phyloP scores from a whole-genome alignment of 345 rosid genomes.

The Barbarea vulgaris region DNA sequence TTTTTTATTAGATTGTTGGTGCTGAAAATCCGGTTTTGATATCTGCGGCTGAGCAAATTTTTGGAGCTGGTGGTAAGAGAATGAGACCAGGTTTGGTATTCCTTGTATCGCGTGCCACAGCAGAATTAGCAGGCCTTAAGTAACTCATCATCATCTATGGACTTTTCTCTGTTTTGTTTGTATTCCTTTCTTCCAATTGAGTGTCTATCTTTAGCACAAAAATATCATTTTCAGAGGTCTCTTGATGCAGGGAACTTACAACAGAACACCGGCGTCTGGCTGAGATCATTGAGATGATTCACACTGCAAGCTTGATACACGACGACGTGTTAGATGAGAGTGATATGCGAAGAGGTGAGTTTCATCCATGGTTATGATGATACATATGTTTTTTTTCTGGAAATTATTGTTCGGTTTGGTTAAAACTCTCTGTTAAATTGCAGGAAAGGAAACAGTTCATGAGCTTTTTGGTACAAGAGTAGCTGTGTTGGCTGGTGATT shows the following conservation, averaged over 20 bases:
- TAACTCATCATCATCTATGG: slow-evolving; percentile 47
- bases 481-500: slow-evolving; percentile 85
- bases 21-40: slow-evolving; percentile 91
- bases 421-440: background rate
- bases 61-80: slow-evolving; percentile 98
- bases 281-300: slow-evolving; percentile 97
- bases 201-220: background rate
- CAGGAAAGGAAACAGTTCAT: slow-evolving; percentile 79
- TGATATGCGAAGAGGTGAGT: slow-evolving; percentile 86
- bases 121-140: slow-evolving; percentile 63
- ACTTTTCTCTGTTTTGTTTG: background rate
- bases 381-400: background rate
- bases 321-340: slow-evolving; percentile 95
- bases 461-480: slow-evolving; percentile 75
- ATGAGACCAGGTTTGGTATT: slow-evolving; percentile 97
- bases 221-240: slow-evolving; percentile 12
- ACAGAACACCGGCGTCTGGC: slow-evolving; percentile 81
- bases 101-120: slow-evolving; percentile 89
- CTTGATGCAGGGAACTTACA: slow-evolving; percentile 66
- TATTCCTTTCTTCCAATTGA: background rate
- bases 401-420: background rate
- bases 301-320: slow-evolving; percentile 95
- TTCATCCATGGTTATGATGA: background rate
- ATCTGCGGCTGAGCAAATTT: slow-evolving; percentile 98
- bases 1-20: slow-evolving; percentile 85